Evolutionary conservation across 2,329 filamentous ascomycete genomes (phyloP).

Genomic region (Emmonsiellopsis sp.): DNA sequence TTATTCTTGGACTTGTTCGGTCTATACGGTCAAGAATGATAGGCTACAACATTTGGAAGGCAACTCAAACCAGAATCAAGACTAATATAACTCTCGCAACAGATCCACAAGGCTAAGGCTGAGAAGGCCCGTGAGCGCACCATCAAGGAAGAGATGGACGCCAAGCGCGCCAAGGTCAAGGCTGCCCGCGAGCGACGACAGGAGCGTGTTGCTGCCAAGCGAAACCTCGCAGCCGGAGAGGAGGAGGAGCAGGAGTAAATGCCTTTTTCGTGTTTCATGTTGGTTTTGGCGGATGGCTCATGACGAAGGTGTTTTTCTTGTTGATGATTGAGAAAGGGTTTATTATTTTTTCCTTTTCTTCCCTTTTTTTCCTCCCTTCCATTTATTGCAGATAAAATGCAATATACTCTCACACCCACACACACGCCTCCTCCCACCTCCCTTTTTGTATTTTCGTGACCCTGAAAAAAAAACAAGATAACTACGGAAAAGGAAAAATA

Average conservation of each 20-base stretch:
- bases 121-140: conserved; percentile 94
- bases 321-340: conserved; percentile 1
- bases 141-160: conserved; percentile 99
- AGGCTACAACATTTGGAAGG: too few relatives aligned
- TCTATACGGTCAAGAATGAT: too few relatives aligned
- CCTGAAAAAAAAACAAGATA: too few relatives aligned
- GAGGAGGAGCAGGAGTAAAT: conserved; percentile 31
- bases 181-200: conserved; percentile 96
- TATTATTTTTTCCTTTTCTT: background rate
- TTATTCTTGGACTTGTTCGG: too few relatives aligned
- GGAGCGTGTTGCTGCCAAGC: conserved; percentile 87
- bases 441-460: too few relatives aligned
- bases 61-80: background rate
- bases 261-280: background rate
- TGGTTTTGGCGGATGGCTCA: conserved; percentile 1
- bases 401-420: background rate
- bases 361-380: background rate
- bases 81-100: conserved; percentile 13
- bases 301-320: conserved; percentile 3
- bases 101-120: conserved; percentile 99
- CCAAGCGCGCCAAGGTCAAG: conserved; percentile 99
- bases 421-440: too few relatives aligned
- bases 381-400: background rate
- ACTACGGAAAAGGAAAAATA: too few relatives aligned
- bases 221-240: conserved; percentile 67